phyloP scores from a whole-genome alignment of 371 early-diverging fungal genomes.

The Entomophthora muscae region DNA sequence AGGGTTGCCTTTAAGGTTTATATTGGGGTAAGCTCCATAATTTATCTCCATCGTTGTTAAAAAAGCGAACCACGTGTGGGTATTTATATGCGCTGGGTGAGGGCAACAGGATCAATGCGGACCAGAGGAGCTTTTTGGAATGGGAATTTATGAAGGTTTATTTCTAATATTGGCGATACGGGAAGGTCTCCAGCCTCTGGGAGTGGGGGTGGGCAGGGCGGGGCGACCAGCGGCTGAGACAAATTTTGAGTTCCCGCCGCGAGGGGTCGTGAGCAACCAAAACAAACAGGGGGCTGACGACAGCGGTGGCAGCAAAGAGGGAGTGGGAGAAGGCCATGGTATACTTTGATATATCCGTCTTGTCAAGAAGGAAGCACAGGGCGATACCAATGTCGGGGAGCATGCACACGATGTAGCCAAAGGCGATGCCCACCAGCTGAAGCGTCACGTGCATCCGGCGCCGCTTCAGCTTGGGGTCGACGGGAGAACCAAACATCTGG shows the following conservation, averaged over 20 bases:
- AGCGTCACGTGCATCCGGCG: not conserved
- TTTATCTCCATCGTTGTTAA: too few species aligned
- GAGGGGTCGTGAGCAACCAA: constrained; percentile 5
- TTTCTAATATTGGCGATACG: too few species aligned
- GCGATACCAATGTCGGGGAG: constrained; percentile 3
- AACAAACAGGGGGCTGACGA: not conserved
- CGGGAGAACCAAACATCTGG: not conserved
- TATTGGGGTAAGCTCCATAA: too few species aligned
- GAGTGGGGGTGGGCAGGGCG: too few species aligned
- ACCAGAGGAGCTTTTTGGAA: too few species aligned
- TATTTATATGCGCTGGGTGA: too few species aligned
- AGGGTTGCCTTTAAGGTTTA: too few species aligned
- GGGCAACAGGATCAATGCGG: too few species aligned
- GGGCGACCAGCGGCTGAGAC: too few species aligned
- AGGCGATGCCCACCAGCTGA: not conserved
- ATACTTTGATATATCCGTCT: not conserved
- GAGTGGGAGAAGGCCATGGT: not conserved
- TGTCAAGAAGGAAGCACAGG: not conserved
- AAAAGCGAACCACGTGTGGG: too few species aligned
- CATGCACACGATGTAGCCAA: not conserved
- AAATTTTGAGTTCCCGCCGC: not conserved
- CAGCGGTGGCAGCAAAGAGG: not conserved
- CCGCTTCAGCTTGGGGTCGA: not conserved
- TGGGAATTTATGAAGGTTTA: too few species aligned
- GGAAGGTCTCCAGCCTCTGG: too few species aligned